Evolutionary conservation across 2,329 filamentous ascomycete species (phyloP).

Genomic region (Sporothrix globosa): DNA sequence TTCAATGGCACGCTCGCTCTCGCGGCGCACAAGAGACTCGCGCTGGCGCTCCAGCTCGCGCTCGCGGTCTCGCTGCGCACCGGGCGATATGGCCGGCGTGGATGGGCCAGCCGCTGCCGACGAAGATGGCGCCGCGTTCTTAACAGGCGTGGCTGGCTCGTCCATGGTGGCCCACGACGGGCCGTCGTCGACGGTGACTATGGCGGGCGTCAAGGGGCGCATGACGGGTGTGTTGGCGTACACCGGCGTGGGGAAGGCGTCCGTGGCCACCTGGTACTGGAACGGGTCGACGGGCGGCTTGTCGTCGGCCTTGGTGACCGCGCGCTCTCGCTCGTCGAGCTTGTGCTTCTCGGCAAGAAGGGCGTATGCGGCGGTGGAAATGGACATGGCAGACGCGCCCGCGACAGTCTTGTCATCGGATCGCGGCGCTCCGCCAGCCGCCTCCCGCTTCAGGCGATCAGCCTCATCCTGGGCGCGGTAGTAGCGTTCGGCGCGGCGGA

Average conservation of each 20-base stretch:
- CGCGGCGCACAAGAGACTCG: slow-evolving; percentile 3
- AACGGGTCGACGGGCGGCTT: slow-evolving; percentile 55
- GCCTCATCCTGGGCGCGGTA: slow-evolving; percentile 24
- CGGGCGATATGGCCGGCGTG: background rate
- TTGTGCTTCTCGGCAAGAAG: slow-evolving; percentile 20
- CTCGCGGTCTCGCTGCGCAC: slow-evolving; percentile 13
- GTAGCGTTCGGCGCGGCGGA: slow-evolving; percentile 20
- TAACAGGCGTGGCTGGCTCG: slow-evolving; percentile 42
- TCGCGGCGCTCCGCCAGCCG: background rate
- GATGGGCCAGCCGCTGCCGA: background rate
- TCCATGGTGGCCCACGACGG: slow-evolving; percentile 35
- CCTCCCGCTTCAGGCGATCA: slow-evolving; percentile 8
- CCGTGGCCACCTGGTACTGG: slow-evolving; percentile 59
- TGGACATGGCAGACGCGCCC: background rate
- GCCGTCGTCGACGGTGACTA: slow-evolving; percentile 36
- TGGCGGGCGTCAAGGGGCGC: slow-evolving; percentile 48
- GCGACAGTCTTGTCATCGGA: background rate
- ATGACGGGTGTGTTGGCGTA: slow-evolving; percentile 43
- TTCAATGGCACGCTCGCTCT: background rate
- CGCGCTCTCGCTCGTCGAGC: background rate
- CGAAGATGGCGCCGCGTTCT: background rate
- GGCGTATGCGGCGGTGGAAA: slow-evolving; percentile 8
- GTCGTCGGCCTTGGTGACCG: background rate
- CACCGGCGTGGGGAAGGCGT: slow-evolving; percentile 54
- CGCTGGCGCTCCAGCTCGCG: slow-evolving; percentile 17